phyloP scores from a whole-genome alignment of 192 early-diverging fungal species.

The Endogone sp. region DNA sequence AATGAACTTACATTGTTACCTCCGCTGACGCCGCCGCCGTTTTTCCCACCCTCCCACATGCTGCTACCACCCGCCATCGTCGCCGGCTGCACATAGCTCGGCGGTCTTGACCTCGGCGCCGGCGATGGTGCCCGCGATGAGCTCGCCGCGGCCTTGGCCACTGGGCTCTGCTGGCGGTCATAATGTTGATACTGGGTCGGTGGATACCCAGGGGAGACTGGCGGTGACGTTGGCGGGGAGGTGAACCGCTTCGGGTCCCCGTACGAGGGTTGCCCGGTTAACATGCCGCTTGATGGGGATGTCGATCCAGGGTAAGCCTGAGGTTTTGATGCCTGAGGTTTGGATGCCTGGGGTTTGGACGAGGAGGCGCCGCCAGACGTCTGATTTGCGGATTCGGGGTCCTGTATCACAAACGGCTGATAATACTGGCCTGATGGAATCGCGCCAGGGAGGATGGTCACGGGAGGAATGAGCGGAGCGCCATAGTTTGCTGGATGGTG shows the following conservation, averaged over 20 bases:
- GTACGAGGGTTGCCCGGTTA: background rate
- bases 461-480: background rate
- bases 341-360: too few species aligned
- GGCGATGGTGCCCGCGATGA: background rate
- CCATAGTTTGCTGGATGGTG: background rate
- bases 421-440: background rate
- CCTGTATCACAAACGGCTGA: background rate
- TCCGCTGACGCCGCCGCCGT: background rate
- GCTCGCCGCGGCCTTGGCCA: background rate
- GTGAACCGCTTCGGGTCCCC: background rate
- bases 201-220: background rate
- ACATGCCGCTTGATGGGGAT: background rate
- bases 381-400: background rate
- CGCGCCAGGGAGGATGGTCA: background rate
- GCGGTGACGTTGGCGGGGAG: background rate
- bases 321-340: too few species aligned
- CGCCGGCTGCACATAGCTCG: background rate
- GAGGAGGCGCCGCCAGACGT: background rate
- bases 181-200: background rate
- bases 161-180: background rate
- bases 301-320: too few species aligned
- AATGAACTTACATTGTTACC: background rate
- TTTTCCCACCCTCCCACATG: background rate
- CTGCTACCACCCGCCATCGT: background rate
- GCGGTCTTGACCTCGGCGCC: background rate